Evolutionary conservation across 2,329 filamentous ascomycete species (phyloP).

Genomic region (Dactylellina haptotyla): DNA sequence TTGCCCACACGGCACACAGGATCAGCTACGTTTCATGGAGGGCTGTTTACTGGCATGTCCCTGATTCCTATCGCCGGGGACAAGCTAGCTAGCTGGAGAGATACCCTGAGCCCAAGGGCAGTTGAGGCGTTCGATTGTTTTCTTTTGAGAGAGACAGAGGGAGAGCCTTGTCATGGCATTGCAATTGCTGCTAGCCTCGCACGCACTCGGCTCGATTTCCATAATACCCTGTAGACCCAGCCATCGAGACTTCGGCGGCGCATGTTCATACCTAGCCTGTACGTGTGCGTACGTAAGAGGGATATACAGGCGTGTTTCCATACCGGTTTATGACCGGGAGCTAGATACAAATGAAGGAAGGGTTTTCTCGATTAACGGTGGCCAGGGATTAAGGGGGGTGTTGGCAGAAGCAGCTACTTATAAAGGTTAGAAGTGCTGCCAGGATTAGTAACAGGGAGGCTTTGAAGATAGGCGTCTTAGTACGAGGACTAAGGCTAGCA

Average conservation of each 20-base stretch:
- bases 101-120: constrained; percentile 1
- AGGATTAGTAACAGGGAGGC: background rate
- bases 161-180: constrained; percentile 4
- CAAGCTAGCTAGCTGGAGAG: constrained; percentile 2
- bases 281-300: constrained; percentile 16
- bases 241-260: constrained; percentile 12
- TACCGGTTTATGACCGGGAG: constrained; percentile 23
- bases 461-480: constrained; percentile 12
- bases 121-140: background rate
- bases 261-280: background rate
- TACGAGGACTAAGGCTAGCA: background rate
- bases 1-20: constrained; percentile 39
- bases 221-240: constrained; percentile 21
- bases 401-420: constrained; percentile 41
- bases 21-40: constrained; percentile 45
- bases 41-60: constrained; percentile 10
- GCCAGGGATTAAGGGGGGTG: constrained; percentile 13
- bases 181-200: constrained; percentile 4
- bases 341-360: constrained; percentile 1
- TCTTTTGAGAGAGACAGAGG: background rate
- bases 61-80: constrained; percentile 6
- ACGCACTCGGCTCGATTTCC: constrained; percentile 5
- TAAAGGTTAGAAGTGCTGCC: constrained; percentile 32
- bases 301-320: background rate
- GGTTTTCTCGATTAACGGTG: constrained; percentile 25